A percentile compares a stretch with the other conserved stretches of the same genome.
These are phyloP conservation scores for Gonapodya prolifera DNA, from an alignment of 192 early-diverging fungal genomes.

Conservation along the genomic window DNA sequence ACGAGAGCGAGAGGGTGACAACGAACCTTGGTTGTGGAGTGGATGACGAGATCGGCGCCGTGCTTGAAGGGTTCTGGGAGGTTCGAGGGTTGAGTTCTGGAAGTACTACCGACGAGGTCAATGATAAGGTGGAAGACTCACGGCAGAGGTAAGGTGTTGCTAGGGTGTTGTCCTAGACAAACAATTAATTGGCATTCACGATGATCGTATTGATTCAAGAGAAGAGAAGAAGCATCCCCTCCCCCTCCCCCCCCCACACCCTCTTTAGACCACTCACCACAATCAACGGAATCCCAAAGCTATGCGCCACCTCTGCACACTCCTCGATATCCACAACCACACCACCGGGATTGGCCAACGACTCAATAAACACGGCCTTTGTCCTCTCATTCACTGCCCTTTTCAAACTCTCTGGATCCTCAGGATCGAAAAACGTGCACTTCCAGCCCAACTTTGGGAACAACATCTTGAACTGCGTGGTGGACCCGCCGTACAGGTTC, in stretches of 20 bases:
- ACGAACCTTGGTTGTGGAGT: neutral
- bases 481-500: slow-evolving; percentile 5
- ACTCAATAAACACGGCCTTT: neutral
- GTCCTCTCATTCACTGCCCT: neutral
- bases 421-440: neutral
- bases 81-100: no score
- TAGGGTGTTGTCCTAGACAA: slow-evolving; percentile 9
- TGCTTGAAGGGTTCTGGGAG: slow-evolving; percentile 6
- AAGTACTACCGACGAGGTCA: no score
- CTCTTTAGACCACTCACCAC: no score
- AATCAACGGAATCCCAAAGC: slow-evolving; percentile 4
- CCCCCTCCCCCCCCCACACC: no score
- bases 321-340: no score
- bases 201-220: no score
- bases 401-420: neutral
- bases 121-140: no score
- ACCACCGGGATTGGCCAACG: slow-evolving; percentile 4
- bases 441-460: slow-evolving; percentile 1
- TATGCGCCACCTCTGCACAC: neutral
- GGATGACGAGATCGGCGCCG: slow-evolving; percentile 2
- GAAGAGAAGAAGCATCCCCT: no score
- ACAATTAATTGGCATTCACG: no score
- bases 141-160: slow-evolving; percentile 6
- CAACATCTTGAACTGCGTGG: neutral
- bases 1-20: no score